Base-by-base conservation (phyloP, 2,329 filamentous ascomycete genomes). In the Penicillium sp. region DNA sequence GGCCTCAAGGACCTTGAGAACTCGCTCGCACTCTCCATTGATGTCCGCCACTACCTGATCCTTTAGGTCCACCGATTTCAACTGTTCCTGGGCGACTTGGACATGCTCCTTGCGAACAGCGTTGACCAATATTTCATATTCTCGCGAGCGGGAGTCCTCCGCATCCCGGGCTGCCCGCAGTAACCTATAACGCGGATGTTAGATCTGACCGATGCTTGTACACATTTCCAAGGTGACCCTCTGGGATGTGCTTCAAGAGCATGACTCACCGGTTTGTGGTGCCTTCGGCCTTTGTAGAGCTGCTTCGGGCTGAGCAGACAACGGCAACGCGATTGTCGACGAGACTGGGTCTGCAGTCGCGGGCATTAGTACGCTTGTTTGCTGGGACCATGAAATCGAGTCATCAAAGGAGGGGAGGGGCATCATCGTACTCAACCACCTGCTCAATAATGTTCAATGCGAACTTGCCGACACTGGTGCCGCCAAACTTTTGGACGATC, bases 401-500 rank as follows among this genome's bases (percentile, higher is more conserved):
- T 34, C 32, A 37, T 20, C 27, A 53, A 24, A 15, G 54, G 33
- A 23, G 45, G 40, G 21, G 58, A 49, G 29, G 29, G 13, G 29
- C 4, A n/a, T 4, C 10, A 47, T 61, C 73, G 69, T 74, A 84
- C 80, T 78, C 77, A 60, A 92, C 83, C 68, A 93, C 90, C 64
- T 89, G 82, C 61, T 85, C 80, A 23, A 86, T 84, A 64, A 89
- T 88, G 70, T 88, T 87, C 62, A 84, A 82, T 46, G 92, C 87
- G 66, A 96, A 96, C 76, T 97, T 97, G 64, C 93, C 94, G 45
- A 97, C 89, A 68, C 90, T 96, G 46, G 93, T 99, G 45, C 93
- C 93, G 56, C 92, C 92, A 72, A 96, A 96, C 75, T 97, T 97
- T 72, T 96, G 91, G 44, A 97, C 89, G 24, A 96, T 81, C 92